Percentiles rank a stretch among this genome's conserved stretches.
Conservation (phyloP, 208 protist genomes). For the Crithidia bombi region DNA sequence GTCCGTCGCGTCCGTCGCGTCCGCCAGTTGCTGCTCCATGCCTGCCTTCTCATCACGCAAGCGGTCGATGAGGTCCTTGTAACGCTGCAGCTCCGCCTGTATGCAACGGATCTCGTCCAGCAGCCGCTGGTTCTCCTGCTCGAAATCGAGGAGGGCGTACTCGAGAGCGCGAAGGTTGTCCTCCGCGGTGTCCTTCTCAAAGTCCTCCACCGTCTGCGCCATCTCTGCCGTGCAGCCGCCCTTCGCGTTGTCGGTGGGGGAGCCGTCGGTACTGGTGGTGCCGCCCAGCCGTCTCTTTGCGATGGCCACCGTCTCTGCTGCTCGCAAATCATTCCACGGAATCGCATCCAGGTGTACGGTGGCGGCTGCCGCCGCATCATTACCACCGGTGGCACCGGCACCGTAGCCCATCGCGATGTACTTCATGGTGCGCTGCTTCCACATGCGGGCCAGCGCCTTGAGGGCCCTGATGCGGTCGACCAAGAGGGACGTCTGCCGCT, state of each 20-base stretch:
- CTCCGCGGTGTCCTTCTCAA: slow-evolving; percentile 61
- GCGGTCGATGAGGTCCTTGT: slow-evolving; percentile 54
- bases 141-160: slow-evolving; percentile 53
- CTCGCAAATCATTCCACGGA: slow-evolving; percentile 55
- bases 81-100: slow-evolving; percentile 44
- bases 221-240: slow-evolving; percentile 24
- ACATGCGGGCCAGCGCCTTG: slow-evolving; percentile 52
- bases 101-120: slow-evolving; percentile 45
- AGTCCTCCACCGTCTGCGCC: slow-evolving; percentile 41
- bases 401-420: slow-evolving; percentile 65
- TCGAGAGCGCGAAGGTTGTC: slow-evolving; percentile 63
- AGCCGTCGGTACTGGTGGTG: slow-evolving; percentile 1
- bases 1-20: slow-evolving; percentile 31
- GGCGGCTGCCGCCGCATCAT: slow-evolving; percentile 1
- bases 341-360: slow-evolving; percentile 34
- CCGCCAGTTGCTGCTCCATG: slow-evolving; percentile 43
- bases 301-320: slow-evolving; percentile 46
- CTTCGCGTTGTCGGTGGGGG: too few relatives aligned
- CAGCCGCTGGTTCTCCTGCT: slow-evolving; percentile 65
- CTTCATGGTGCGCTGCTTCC: slow-evolving; percentile 79
- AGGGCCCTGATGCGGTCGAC: slow-evolving; percentile 42
- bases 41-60: slow-evolving; percentile 52
- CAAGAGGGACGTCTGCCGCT: slow-evolving; percentile 41
- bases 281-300: slow-evolving; percentile 50
- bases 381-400: slow-evolving; percentile 2